phyloP scores from a whole-genome alignment of 768 basidiomycete species.

The Heimioporus sp. region DNA sequence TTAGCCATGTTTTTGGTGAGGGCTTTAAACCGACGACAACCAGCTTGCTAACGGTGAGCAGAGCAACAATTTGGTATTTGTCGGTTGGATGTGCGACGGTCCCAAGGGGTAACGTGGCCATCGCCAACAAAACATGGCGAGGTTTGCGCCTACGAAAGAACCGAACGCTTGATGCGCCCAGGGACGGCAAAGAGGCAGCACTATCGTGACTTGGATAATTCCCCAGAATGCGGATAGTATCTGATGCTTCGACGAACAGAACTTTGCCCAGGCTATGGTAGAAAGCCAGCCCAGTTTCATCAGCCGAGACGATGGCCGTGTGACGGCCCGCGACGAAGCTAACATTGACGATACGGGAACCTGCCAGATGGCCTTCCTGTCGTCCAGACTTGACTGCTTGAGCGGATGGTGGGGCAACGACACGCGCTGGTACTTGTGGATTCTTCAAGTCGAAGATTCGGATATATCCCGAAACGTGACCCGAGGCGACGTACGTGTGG shows the following conservation, averaged over 20 bases:
- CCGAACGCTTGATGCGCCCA: slow-evolving; percentile 22
- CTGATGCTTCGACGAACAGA: slow-evolving; percentile 91
- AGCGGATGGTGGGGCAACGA: slow-evolving; percentile 67
- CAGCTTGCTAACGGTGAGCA: slow-evolving; percentile 87
- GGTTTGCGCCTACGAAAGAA: slow-evolving; percentile 44
- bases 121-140: slow-evolving; percentile 71
- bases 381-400: slow-evolving; percentile 69
- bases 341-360: slow-evolving; percentile 76
- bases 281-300: slow-evolving; percentile 89
- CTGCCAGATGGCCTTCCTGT: slow-evolving; percentile 82
- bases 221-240: slow-evolving; percentile 90
- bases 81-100: slow-evolving; percentile 74
- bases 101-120: slow-evolving; percentile 81
- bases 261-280: slow-evolving; percentile 94
- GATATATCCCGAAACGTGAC: slow-evolving; percentile 81
- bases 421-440: slow-evolving; percentile 64
- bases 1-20: slow-evolving; percentile 89
- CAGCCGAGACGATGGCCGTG: slow-evolving; percentile 88
- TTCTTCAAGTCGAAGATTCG: slow-evolving; percentile 81
- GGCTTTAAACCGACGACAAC: slow-evolving; percentile 94
- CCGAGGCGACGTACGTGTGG: slow-evolving; percentile 88
- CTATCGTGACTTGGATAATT: slow-evolving; percentile 57
- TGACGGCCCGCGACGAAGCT: slow-evolving; percentile 90
- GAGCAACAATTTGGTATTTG: slow-evolving; percentile 71
- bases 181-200: slow-evolving; percentile 9